Conservation (phyloP, 2,329 filamentous ascomycete species). For the Botryosphaeria dothidea region DNA sequence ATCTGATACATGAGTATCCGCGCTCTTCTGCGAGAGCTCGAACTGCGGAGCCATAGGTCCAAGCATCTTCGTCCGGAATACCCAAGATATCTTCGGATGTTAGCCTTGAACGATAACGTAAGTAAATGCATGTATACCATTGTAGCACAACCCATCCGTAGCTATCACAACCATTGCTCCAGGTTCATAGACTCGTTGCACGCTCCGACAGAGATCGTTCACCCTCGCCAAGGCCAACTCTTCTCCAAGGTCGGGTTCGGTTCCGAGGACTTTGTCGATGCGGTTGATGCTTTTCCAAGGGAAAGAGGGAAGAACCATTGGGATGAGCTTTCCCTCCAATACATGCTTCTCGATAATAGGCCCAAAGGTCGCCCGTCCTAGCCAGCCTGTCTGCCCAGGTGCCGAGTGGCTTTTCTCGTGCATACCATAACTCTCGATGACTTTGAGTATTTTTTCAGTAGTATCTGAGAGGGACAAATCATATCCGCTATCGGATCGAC, state of each 20-base stretch:
- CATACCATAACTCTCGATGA: background rate
- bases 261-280: constrained; percentile 55
- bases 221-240: constrained; percentile 43
- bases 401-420: background rate
- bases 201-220: constrained; percentile 42
- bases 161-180: constrained; percentile 45
- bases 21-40: constrained; percentile 37
- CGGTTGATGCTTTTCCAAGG: constrained; percentile 63
- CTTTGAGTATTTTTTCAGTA: background rate
- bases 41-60: constrained; percentile 41
- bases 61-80: constrained; percentile 43
- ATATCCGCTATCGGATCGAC: background rate
- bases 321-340: constrained; percentile 27
- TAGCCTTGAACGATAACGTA: background rate
- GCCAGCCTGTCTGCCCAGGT: background rate
- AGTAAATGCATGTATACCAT: constrained; percentile 26
- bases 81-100: constrained; percentile 38
- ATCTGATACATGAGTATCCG: constrained; percentile 34
- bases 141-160: constrained; percentile 46
- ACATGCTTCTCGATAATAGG: constrained; percentile 23
- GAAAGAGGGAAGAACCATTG: constrained; percentile 54
- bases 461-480: background rate
- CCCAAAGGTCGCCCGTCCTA: constrained; percentile 8
- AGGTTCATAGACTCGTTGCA: constrained; percentile 40
- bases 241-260: constrained; percentile 44